These are phyloP conservation scores for Penicillium olsonii DNA, from an alignment of 2,329 filamentous ascomycete genomes.

Conservation along the genomic window DNA sequence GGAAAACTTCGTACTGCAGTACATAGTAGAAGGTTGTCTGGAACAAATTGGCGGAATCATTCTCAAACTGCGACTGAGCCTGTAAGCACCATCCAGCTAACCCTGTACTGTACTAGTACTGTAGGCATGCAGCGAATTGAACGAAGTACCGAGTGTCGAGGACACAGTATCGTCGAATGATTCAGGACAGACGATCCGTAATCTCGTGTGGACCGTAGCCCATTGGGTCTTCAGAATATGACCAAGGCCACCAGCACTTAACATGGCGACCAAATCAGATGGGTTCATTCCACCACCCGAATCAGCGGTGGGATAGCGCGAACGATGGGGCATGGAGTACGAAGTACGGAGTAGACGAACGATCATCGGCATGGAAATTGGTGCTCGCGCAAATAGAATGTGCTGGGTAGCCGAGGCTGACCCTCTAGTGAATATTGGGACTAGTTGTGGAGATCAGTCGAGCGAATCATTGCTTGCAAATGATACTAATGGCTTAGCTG, in stretches of 20 bases:
- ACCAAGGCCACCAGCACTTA: neutral
- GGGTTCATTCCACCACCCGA: neutral
- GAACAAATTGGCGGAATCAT: too few species aligned
- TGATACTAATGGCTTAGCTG: neutral
- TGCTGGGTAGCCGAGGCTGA: neutral
- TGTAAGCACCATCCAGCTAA: too few species aligned
- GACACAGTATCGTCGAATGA: too few species aligned
- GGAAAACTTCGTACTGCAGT: too few species aligned
- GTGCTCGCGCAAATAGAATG: neutral
- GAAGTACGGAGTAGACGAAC: neutral
- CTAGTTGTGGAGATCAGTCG: neutral
- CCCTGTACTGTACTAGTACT: too few species aligned
- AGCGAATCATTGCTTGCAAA: neutral
- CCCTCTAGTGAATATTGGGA: neutral
- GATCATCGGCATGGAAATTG: neutral
- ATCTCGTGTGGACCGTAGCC: too few species aligned
- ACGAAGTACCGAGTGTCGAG: too few species aligned
- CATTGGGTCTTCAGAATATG: neutral
- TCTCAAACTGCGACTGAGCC: too few species aligned
- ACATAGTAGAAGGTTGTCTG: too few species aligned
- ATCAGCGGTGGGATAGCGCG: neutral
- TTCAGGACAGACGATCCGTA: too few species aligned
- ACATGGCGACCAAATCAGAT: neutral
- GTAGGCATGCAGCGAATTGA: too few species aligned
- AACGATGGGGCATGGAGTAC: neutral